Percentiles rank a stretch among this genome's conserved stretches.
Conservation (phyloP, 140 eudicot species). For the Bidens hawaiensis region DNA sequence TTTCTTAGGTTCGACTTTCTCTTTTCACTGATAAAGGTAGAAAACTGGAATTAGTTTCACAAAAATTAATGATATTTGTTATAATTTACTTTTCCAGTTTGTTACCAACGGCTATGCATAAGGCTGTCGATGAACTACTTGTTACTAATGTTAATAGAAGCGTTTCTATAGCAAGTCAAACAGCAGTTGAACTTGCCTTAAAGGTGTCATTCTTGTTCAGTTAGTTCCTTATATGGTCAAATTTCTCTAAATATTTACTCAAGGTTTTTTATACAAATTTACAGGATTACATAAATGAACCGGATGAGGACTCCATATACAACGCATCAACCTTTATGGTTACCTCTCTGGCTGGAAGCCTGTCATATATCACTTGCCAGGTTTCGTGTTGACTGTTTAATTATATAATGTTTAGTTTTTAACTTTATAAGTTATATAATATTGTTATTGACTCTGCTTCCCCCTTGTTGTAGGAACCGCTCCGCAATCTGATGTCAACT, state of each 20-base stretch:
- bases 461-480: constrained; percentile 31
- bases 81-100: constrained; percentile 21
- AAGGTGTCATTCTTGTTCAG: constrained; percentile 25
- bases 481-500: constrained; percentile 22
- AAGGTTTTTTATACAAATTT: background rate
- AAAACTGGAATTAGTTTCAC: background rate
- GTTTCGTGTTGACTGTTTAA: background rate
- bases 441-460: background rate
- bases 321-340: too few relatives aligned
- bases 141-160: constrained; percentile 17
- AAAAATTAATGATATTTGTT: background rate
- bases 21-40: background rate
- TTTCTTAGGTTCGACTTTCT: constrained; percentile 54
- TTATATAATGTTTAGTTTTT: background rate
- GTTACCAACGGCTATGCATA: constrained; percentile 24
- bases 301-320: constrained; percentile 29
- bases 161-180: constrained; percentile 34
- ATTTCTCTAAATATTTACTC: background rate
- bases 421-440: background rate
- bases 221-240: background rate
- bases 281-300: constrained; percentile 34
- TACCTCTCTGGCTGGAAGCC: too few relatives aligned
- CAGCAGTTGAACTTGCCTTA: constrained; percentile 36
- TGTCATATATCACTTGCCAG: too few relatives aligned
- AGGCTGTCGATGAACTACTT: constrained; percentile 31